Base-by-base conservation (phyloP, 805 yeast genomes). In the Ogataea trehalophila region DNA sequence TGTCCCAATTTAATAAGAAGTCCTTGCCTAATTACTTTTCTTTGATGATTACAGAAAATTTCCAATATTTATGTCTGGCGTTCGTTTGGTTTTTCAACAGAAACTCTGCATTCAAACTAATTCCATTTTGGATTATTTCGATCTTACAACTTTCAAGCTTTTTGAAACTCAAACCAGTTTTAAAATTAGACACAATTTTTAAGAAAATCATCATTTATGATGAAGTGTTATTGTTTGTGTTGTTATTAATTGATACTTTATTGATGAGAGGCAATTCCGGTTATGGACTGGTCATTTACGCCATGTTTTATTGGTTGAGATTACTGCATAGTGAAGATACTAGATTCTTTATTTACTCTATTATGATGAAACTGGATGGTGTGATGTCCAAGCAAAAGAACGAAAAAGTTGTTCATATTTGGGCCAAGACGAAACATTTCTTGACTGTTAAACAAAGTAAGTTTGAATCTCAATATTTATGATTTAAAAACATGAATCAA, bases 41-140 rank as follows among this genome's bases (percentile, higher is more conserved):
- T 5, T 69, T 90, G 61, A 60, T 87, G 46, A 81, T 90, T 9
- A 79, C 88, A 22, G 88, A 80, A 55, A 86, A 87, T 62, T 85
- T 85, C 71, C 96, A 88, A 65, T 79, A 77, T 59, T 67, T 81
- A 46, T 51, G 77, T 3, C 65, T 85, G 46, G 77, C 82, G 0
- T 26, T 62, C 3, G 66, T 80, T 17, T 86, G 92, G 92, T 59
- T 79, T 42, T 63, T 83, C 46, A 78, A 84, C 37, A 79, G 86
- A 66, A 73, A 76, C 50, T 82, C 90, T 1, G 66, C 79, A 5
- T 83, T 81, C 68, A 85, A 85, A 60, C 55, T 86, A 39, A 50
- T 81, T 15, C 92, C 94, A 22, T 82, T 71, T 60, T 67, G 72
- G 54, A 55, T 81, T 40, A 69, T 83, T 42, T 74, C 91, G 17